These are phyloP conservation scores for Haberlea rhodopensis DNA, from an alignment of 257 asterid species.

Conservation along the genomic window DNA sequence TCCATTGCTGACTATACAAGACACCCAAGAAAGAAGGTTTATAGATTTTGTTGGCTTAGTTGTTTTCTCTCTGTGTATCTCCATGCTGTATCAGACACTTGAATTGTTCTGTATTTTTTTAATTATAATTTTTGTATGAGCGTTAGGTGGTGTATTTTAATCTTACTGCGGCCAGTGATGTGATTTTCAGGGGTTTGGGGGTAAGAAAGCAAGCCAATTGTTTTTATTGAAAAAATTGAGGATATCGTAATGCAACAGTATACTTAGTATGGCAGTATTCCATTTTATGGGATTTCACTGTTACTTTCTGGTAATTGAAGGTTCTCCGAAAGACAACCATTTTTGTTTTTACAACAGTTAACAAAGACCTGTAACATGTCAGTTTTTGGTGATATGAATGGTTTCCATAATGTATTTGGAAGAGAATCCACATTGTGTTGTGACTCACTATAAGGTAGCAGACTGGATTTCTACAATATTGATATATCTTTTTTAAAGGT, in stretches of 20 bases:
- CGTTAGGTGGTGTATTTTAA: background rate
- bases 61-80: background rate
- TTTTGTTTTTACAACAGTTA: background rate
- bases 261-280: no score
- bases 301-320: no score
- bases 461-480: background rate
- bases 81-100: background rate
- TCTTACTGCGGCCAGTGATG: background rate
- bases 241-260: no score
- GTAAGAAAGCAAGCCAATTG: no score
- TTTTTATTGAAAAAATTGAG: no score
- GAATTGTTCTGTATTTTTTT: background rate
- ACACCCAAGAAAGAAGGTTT: background rate
- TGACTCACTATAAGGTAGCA: background rate
- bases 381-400: background rate
- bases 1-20: no score
- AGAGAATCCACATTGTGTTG: no score
- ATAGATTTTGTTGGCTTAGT: background rate
- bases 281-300: no score
- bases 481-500: conserved; percentile 5
- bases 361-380: no score
- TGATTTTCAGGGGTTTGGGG: no score
- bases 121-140: background rate
- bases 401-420: no score
- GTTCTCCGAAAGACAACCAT: no score